Base-by-base conservation (phyloP, 164 flowering plant species). In the Litsea cubeba region DNA sequence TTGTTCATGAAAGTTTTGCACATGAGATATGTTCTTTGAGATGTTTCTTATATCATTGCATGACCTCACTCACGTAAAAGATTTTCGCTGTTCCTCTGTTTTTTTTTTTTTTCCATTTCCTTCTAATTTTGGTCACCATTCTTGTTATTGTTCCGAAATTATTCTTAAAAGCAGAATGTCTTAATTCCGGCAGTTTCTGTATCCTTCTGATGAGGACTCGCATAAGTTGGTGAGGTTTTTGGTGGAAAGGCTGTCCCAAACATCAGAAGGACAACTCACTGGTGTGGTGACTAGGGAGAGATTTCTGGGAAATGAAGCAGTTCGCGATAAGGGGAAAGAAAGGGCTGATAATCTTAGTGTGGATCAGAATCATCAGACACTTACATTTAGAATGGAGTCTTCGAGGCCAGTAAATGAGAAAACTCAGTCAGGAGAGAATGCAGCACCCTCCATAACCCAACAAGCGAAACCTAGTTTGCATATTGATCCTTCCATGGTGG, bases 101-200 rank as follows among this genome's bases (percentile, higher is more conserved):
- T 12, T 14, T 54, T 68, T n/a, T 23, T 72, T 10, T 76, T 72
- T 62, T 68, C 62, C 40, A 62, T 40, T 68, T 72, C 54, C 68
- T 76, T 64, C 72, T 76, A 15, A 50, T 79, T 74, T 28, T 62
- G 28, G 62, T 50, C 76, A n/a, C 69, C 30, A 11, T 24, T 80
- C 73, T 79, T 75, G 79, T 75, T 81, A 72, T 76, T 81, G 50
- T 72, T 72, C 72, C 81, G 72, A 76, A 85, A 78, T 82, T 79
- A 79, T 85, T 76, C 83, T 84, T 79, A 85, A 72, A 86, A 76
- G 82, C 84, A 84, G 87, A 86, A 75, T 90, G 81, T 89, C 81
- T 91, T 90, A 88, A 87, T 88, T 88, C 75, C 79, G 87, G 88
- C 93, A 90, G 98, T 86, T 93, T 80, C 84, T 93, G 74, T 87